Evolutionary conservation across 2,329 filamentous ascomycete genomes (phyloP), one percentile per base, ranked within the genome.

Genomic region (Claviceps pusilla): DNA sequence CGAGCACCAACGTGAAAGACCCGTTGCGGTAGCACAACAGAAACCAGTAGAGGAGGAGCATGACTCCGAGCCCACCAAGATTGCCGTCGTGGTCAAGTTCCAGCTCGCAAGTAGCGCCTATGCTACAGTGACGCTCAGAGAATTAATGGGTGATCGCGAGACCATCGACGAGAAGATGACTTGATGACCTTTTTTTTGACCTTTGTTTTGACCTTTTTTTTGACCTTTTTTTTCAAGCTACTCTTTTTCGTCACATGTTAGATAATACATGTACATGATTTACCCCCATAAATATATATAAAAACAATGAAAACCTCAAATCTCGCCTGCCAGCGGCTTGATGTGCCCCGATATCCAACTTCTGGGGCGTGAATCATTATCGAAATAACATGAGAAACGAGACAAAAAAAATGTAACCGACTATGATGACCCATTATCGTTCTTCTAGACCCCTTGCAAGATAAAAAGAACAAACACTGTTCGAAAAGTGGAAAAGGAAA

Each of bases 51-150:
- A 65, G 14, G 39, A n/a, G 12, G 60, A 57, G 11, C n/a, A 33
- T 0, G 14, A 50, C 16, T 41, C 50, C 16, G 56, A 59, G 46
- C 62, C 66, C 31, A 61, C 59, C 57, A 71, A 70, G 54, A 84
- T 85, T 63, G 71, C 87, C 19, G 87, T 83, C 0, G 75, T 89
- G 0, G 66, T 93, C 60, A 88, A 82, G 65, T 79, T 94, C 69
- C 83, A 88, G 65, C 75, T 94, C 33, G 85, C 82, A 1, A 82
- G 83, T 50, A 89, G 86, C 64, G 85, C 88, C 63, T 94, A 94
- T 70, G 88, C 88, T 0, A 94, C 88, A 0, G 87, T 94, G 75
- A 86, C 86, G 12, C 66, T 94, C 59, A 73, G 88, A 53, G 88
- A 94, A 69, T 69, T 94, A 57, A 89, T 88, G 75, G 71, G 72